Evolutionary conservation across 2,329 filamentous ascomycete species (phyloP), one percentile per base, ranked within the genome.

Genomic region (Lachnellula subtilissima): DNA sequence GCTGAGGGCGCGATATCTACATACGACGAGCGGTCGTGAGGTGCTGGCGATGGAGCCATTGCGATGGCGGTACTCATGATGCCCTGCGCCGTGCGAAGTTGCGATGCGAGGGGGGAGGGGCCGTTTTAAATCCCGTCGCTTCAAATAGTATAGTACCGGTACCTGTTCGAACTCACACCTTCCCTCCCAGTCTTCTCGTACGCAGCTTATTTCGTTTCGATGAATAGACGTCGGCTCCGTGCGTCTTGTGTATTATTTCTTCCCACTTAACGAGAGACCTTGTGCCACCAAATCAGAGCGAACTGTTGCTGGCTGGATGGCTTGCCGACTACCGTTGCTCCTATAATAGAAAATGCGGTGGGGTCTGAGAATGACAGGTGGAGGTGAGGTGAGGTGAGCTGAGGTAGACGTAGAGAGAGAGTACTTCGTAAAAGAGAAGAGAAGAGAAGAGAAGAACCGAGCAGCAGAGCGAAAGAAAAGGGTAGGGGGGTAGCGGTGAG

Each of bases 11-110:
- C 73, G 60, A 78, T 71, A 64, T 80, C 80, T 62, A 78, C 76
- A 64, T 78, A 73, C 64, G 80, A 82, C n/a, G 81, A 75, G 70
- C 83, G 77, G 71, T 86, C 83, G 71, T 86, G 83, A 64, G 83
- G 83, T 73, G 83, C 83, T 68, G 83, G 84, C 70, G 84, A 86
- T 63, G 83, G 83, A 69, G 81, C 83, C 84, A 86, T 86, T 67
- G 83, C 82, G 70, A 86, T 80, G 72, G 82, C 83, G 71, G 84
- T 78, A 76, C 83, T 86, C 84, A 87, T 87, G 71, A 66, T 85
- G 61, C 52, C 46, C 28, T 57, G 46, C 49, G 56, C 51, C 42
- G 57, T 32, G 28, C 28, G 2, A 54, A 43, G 22, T 36, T 17
- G 42, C 22, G 48, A 28, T 28, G 17, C 46, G 37, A 48, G 45